Evolutionary conservation across 169 alveolate genomes (phyloP).

Genomic region (Plasmodium gallinaceum): DNA sequence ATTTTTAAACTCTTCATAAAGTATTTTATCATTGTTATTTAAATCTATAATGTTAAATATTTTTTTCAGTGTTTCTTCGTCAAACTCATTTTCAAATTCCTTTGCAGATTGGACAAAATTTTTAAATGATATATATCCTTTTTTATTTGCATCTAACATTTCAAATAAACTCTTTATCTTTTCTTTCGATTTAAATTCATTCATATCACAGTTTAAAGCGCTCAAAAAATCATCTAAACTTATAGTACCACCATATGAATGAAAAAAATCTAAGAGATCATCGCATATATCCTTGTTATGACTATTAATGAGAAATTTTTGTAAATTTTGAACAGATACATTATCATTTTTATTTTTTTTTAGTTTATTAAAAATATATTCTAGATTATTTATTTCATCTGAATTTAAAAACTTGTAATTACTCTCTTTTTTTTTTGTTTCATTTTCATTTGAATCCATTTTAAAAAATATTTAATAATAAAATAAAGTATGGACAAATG

Average conservation of each 20-base stretch:
- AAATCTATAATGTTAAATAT: slow-evolving; percentile 57
- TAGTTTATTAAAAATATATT: slow-evolving; percentile 56
- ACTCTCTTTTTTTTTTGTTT: slow-evolving; percentile 30
- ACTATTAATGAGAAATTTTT: slow-evolving; percentile 30
- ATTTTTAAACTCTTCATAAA: slow-evolving; percentile 63
- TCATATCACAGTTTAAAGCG: slow-evolving; percentile 57
- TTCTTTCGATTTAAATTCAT: slow-evolving; percentile 67
- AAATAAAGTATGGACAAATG: not conserved
- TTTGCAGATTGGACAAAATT: slow-evolving; percentile 56
- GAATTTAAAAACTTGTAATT: slow-evolving; percentile 58
- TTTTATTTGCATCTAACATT: slow-evolving; percentile 29
- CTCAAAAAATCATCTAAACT: slow-evolving; percentile 53
- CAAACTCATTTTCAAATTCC: slow-evolving; percentile 63
- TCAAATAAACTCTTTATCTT: slow-evolving; percentile 45
- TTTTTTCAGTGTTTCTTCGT: slow-evolving; percentile 29
- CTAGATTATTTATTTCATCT: slow-evolving; percentile 70
- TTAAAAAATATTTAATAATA: not conserved
- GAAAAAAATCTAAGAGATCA: slow-evolving; percentile 41
- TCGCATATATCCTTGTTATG: slow-evolving; percentile 57
- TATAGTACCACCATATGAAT: slow-evolving; percentile 59
- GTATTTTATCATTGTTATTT: slow-evolving; percentile 15
- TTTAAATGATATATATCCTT: slow-evolving; percentile 44
- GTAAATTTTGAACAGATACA: slow-evolving; percentile 37
- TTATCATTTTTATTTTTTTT: slow-evolving; percentile 44
- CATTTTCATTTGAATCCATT: slow-evolving; percentile 40